Evolutionary conservation across 2,329 filamentous ascomycete genomes (phyloP), one percentile per base, ranked within the genome.

Genomic region (Hymenoscyphus scutula): DNA sequence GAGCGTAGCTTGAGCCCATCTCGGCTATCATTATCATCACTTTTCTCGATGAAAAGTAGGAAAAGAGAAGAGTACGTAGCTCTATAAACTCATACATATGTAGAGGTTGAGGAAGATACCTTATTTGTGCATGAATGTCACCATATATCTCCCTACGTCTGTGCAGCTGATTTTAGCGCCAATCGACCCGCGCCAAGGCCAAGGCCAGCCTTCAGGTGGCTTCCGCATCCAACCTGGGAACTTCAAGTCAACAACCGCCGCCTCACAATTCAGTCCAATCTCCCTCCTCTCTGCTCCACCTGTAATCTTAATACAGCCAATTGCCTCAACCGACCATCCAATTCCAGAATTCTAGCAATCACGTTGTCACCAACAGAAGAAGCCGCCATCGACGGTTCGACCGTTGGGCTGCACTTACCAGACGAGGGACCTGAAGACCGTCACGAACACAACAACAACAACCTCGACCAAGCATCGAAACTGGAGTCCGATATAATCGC

Each of bases 321-420:
- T 54, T 54, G 53, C 7, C 53, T 27, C 27, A 17, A 29, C 29
- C 53, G 27, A 29, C 29, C 17, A n/a, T 54, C 17, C 27, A 54
- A 54, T 25, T 25, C 53, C 27, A 30, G 5, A 59, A 63, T 59
- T 69, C 66, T 6, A 69, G 69, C 71, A 68, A 74, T 75, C 80
- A 83, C 77, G 77, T 79, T 81, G 81, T 82, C 79, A 73, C 74
- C 76, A 69, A 74, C 72, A 71, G 77, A 75, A 73, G 76, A 79
- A 68, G 70, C 75, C 70, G 70, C 75, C 70, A 77, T 74, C 74
- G 74, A 77, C 76, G 78, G 78, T 76, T 75, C 75, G 74, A 75
- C 77, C 76, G 72, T 75, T 74, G 76, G 76, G 74, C 75, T 73
- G 62, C 65, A 71, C 57, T 59, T 67, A 58, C n/a, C 17, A 15